A percentile compares a stretch with the other conserved stretches of the same genome.
phyloP scores from a whole-genome alignment of 306 rosid species.

The Cucurbita pepo region DNA sequence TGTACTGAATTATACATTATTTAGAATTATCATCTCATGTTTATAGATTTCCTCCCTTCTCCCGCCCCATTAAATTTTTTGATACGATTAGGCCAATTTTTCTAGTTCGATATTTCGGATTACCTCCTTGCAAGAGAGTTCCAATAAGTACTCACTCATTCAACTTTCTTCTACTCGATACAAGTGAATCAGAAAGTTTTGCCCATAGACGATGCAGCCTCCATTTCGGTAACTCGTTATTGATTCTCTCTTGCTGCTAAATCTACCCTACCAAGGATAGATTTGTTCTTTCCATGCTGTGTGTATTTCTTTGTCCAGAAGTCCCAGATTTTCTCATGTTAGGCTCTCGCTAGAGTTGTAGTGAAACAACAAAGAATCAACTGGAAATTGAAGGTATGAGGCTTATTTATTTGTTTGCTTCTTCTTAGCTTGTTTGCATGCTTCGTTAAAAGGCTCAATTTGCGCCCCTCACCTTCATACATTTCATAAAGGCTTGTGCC shows the following conservation, averaged over 20 bases:
- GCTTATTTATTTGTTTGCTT: not conserved
- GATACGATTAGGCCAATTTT: not conserved
- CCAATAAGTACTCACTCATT: not conserved
- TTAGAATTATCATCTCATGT: not conserved
- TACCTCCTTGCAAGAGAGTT: not conserved
- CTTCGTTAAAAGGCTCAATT: not conserved
- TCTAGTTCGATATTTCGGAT: not conserved
- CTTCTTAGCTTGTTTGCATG: not conserved
- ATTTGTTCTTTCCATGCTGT: not conserved
- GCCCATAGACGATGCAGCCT: not conserved
- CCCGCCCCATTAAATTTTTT: not conserved
- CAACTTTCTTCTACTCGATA: not conserved
- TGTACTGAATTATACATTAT: constrained; percentile 8
- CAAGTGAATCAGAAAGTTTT: not conserved
- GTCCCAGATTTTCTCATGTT: not conserved
- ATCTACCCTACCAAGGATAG: not conserved
- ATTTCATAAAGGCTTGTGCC: not conserved
- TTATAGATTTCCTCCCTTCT: not conserved
- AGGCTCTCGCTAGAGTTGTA: not conserved
- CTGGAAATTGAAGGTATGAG: not conserved
- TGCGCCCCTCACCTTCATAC: too few species aligned
- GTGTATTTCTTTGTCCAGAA: not conserved
- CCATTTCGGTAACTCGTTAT: not conserved
- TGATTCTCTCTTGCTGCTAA: not conserved
- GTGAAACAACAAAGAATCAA: not conserved